Evolutionary conservation across 352 stramenopile genomes (phyloP), one percentile per base, ranked within the genome.

Genomic region (Phytopythium mirpurense): DNA sequence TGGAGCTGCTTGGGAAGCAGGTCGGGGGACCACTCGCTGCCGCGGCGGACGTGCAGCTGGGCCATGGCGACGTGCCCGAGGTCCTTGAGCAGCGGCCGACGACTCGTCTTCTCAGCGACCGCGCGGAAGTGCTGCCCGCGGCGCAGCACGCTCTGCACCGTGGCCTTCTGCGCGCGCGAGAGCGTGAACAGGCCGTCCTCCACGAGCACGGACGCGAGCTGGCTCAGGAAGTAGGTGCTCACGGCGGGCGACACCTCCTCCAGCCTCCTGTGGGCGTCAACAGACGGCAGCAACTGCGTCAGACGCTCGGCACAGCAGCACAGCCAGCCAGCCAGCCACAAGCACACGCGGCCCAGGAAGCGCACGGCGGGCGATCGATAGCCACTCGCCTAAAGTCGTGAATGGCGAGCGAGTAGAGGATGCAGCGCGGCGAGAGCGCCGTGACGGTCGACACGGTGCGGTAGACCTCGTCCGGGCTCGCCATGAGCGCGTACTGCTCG

Each of bases 401-500:
- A 37, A 90, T 83, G 29, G 71, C 63, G n/a, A 94, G 69, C 24
- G 83, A 90, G 55, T 94, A 94, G 3, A 94, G 51, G 5, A 92
- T 70, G 55, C 75, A 89, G 43, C 88, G 89, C 15, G 59, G 63
- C 2, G 77, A 72, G 51, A 92, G 68, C 2, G 80, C 77, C 15
- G 79, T 94, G 44, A 73, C 80, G 0, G 72, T 92, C 19, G 74
- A 88, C 12, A 89, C 60, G 23, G 78, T 88, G 21, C 82, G 77
- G 54, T 94, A 94, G 41, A 88, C 62, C 62, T 94, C 83, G 8
- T 78, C 64, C 6, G 69, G 69, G 18, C 67, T 54, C 18, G 81
- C 76, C 64, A 94, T 86, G 32, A 94, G 65, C 54, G 81, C 74
- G 51, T 94, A 94, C 51, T 90, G 77, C 62, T 94, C 83, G 45